These are phyloP conservation scores for Saccharomycopsis sp. DNA, from an alignment of 805 yeast species.

Conservation along the genomic window DNA sequence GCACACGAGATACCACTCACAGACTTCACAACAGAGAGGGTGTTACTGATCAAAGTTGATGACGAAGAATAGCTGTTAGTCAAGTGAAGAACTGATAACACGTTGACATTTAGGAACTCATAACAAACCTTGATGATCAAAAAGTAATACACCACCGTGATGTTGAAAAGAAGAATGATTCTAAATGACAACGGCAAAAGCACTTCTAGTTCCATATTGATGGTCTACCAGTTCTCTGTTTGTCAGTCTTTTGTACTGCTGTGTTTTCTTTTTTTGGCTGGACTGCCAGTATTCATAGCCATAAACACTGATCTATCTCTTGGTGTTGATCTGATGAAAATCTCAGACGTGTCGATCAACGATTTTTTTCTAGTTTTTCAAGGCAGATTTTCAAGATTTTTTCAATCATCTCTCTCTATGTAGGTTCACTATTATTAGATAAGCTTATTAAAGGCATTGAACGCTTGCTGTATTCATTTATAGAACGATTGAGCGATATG, in stretches of 20 bases:
- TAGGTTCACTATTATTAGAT: too few relatives aligned
- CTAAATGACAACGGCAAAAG: conserved; percentile 13
- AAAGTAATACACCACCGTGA: conserved; percentile 13
- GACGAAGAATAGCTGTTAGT: neutral
- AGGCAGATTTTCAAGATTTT: neutral
- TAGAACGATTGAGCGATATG: too few relatives aligned
- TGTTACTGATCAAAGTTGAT: conserved; percentile 2
- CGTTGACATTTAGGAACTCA: conserved; percentile 3
- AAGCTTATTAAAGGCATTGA: too few relatives aligned
- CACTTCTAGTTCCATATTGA: neutral
- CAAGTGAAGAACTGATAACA: conserved; percentile 5
- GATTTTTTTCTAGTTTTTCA: neutral
- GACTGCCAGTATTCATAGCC: too few relatives aligned
- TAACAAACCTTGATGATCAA: conserved; percentile 1
- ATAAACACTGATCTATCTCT: too few relatives aligned
- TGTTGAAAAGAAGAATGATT: conserved; percentile 8
- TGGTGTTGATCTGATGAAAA: neutral
- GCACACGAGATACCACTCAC: conserved; percentile 2
- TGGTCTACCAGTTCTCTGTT: neutral
- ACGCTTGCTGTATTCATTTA: neutral
- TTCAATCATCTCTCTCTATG: too few relatives aligned
- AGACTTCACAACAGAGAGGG: conserved; percentile 3
- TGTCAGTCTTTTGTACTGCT: neutral
- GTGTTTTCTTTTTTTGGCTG: too few relatives aligned
- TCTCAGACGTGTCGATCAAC: neutral